A percentile compares a stretch with the other conserved stretches of the same genome.
phyloP scores from a whole-genome alignment of 352 stramenopile genomes.

The Phytophthora sp. region DNA sequence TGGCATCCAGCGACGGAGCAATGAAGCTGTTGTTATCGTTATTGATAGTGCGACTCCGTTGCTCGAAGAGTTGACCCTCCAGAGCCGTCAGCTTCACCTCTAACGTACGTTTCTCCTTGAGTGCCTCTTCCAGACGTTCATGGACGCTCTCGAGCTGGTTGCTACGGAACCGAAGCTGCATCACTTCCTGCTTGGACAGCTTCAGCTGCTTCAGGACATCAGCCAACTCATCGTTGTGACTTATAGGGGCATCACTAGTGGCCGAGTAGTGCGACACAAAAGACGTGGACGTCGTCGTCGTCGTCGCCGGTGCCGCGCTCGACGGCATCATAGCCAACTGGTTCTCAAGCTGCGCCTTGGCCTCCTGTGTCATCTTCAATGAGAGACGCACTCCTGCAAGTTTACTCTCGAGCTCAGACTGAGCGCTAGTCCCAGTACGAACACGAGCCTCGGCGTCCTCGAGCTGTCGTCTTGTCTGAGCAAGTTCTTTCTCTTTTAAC shows the following conservation, averaged over 20 bases:
- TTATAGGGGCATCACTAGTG: constrained; percentile 26
- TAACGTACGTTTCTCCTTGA: constrained; percentile 82
- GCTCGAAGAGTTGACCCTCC: constrained; percentile 79
- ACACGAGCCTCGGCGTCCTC: constrained; percentile 31
- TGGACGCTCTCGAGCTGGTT: constrained; percentile 79
- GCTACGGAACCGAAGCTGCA: constrained; percentile 84
- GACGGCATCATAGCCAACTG: constrained; percentile 41
- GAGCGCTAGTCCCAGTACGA: constrained; percentile 7
- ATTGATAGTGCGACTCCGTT: constrained; percentile 67
- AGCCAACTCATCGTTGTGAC: constrained; percentile 48
- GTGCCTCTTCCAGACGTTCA: constrained; percentile 68
- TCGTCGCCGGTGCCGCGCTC: constrained; percentile 12
- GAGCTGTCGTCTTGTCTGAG: constrained; percentile 33
- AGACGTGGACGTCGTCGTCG: constrained; percentile 33
- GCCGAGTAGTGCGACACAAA: constrained; percentile 35
- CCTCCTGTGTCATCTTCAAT: constrained; percentile 42
- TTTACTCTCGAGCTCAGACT: constrained; percentile 29
- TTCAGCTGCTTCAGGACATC: constrained; percentile 83
- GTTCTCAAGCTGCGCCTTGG: constrained; percentile 47
- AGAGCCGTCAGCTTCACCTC: constrained; percentile 83
- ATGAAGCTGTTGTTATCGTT: constrained; percentile 55
- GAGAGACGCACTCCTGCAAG: constrained; percentile 33
- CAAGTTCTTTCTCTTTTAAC: constrained; percentile 24
- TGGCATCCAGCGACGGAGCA: constrained; percentile 37
- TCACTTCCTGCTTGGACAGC: constrained; percentile 77